phyloP scores from a whole-genome alignment of 805 yeast genomes.

The Saccharomycopsis malanga region DNA sequence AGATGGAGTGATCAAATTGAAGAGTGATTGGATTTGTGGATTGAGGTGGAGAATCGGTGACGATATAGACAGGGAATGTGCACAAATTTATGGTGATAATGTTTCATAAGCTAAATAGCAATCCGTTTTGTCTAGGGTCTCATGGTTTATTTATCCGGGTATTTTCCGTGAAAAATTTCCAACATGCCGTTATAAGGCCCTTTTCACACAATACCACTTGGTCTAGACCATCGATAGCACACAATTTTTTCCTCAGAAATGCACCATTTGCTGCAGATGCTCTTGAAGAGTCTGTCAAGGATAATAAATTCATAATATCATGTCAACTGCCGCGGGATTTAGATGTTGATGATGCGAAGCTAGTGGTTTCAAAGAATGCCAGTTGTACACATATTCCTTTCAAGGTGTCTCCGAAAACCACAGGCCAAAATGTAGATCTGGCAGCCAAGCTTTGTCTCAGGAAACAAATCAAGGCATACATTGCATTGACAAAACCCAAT shows the following conservation, averaged over 20 bases:
- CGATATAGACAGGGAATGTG: background rate
- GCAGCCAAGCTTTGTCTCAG: constrained; percentile 25
- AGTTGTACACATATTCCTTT: constrained; percentile 16
- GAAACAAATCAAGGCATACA: constrained; percentile 49
- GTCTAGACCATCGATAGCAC: background rate
- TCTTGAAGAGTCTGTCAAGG: constrained; percentile 3
- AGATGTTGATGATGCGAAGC: background rate
- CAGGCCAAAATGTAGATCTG: background rate
- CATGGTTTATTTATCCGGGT: background rate
- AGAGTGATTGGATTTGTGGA: too few relatives aligned
- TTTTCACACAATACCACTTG: background rate
- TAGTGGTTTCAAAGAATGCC: background rate
- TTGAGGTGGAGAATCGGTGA: too few relatives aligned
- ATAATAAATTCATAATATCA: constrained; percentile 19
- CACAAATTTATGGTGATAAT: background rate
- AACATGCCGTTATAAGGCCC: background rate
- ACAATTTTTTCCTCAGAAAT: constrained; percentile 15
- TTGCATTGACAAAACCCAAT: constrained; percentile 85
- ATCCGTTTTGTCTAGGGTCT: background rate
- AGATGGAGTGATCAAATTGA: too few relatives aligned
- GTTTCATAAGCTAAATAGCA: background rate
- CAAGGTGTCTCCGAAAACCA: constrained; percentile 14
- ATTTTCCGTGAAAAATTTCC: background rate
- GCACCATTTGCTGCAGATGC: constrained; percentile 5
- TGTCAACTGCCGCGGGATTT: constrained; percentile 12